Evolutionary conservation across 345 rosid genomes (phyloP).

Genomic region (Aegle marmelos): DNA sequence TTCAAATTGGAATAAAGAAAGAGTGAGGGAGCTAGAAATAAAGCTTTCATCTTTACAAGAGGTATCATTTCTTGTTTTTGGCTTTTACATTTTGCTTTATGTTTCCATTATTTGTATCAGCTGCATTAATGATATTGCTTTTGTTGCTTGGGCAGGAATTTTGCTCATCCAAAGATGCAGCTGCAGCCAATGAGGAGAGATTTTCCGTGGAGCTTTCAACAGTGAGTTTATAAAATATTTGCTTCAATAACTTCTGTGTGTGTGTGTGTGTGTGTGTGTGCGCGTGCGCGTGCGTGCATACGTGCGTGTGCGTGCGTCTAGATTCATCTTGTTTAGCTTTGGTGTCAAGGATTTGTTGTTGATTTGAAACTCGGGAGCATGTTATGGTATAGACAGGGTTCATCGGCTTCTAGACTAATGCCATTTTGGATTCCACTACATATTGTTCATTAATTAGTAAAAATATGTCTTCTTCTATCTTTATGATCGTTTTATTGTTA

Average conservation of each 20-base stretch:
- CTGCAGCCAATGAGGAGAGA: conserved; percentile 68
- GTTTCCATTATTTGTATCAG: conserved; percentile 12
- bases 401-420: neutral
- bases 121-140: conserved; percentile 22
- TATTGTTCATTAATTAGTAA: neutral
- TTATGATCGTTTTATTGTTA: neutral
- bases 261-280: neutral
- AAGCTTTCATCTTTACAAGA: conserved; percentile 55
- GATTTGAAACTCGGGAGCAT: neutral
- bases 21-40: conserved; percentile 66
- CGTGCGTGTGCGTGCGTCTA: neutral
- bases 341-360: neutral
- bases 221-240: conserved; percentile 41
- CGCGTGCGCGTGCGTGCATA: neutral
- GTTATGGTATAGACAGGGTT: neutral
- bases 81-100: conserved; percentile 1
- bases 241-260: neutral
- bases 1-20: conserved; percentile 71
- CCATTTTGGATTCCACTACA: neutral
- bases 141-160: conserved; percentile 51
- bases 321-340: neutral
- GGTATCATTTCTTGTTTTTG: conserved; percentile 35
- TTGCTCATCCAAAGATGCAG: conserved; percentile 61
- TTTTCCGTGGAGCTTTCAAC: conserved; percentile 73
- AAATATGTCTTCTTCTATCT: neutral